These are phyloP conservation scores for Candida xyloterini DNA, from an alignment of 805 yeast species.

Conservation along the genomic window DNA sequence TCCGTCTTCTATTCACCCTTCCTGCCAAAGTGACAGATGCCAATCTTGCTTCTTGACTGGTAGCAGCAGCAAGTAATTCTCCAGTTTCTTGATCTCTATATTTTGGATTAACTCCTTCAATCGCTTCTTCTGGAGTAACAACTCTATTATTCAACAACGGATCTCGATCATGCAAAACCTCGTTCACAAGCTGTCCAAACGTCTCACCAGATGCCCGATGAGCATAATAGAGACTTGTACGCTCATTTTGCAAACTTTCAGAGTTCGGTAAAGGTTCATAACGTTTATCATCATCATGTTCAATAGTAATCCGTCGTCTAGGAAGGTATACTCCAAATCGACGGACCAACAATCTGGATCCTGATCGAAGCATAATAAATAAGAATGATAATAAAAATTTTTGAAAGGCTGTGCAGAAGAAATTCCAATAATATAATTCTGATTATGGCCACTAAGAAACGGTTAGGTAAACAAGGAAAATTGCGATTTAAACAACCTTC, in stretches of 20 bases:
- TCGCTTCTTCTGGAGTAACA: conserved; percentile 36
- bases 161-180: conserved; percentile 34
- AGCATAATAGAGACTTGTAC: conserved; percentile 32
- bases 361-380: conserved; percentile 3
- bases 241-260: conserved; percentile 22
- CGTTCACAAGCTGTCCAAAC: conserved; percentile 42
- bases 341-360: conserved; percentile 1
- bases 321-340: background rate
- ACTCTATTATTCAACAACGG: conserved; percentile 34
- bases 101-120: conserved; percentile 30
- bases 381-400: conserved; percentile 2
- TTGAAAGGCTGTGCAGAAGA: conserved; percentile 8
- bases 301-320: conserved; percentile 17
- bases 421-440: background rate
- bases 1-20: conserved; percentile 47
- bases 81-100: conserved; percentile 34
- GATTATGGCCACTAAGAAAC: background rate
- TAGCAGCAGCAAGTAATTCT: conserved; percentile 35
- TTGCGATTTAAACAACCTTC: conserved; percentile 1
- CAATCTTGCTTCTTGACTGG: conserved; percentile 52
- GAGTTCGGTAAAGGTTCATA: conserved; percentile 16
- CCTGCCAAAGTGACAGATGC: conserved; percentile 58
- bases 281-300: conserved; percentile 25
- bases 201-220: conserved; percentile 38
- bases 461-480: background rate